Evolutionary conservation across 2,329 filamentous ascomycete genomes (phyloP).

Genomic region (Neophaeococcomyces mojaviensis): DNA sequence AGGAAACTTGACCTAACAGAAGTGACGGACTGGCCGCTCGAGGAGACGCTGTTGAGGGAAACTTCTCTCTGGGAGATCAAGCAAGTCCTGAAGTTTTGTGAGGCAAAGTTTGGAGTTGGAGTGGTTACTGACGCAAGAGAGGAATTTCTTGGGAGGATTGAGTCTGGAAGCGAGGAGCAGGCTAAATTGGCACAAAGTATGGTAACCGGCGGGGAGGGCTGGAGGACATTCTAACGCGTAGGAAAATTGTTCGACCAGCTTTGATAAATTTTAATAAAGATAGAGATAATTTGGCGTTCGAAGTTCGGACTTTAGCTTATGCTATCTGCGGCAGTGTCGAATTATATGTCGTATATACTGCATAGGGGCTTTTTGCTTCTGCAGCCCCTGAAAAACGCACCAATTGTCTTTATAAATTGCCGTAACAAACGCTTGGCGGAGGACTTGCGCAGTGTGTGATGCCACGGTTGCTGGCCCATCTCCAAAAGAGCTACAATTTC

Average conservation of each 20-base stretch:
- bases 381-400: too few species aligned
- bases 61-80: conserved; percentile 28
- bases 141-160: conserved; percentile 3
- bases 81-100: conserved; percentile 37
- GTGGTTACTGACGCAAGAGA: conserved; percentile 37
- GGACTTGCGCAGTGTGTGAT: neutral
- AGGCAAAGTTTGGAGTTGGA: conserved; percentile 37
- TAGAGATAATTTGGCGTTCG: too few species aligned
- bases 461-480: conserved; percentile 5
- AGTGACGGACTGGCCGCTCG: conserved; percentile 25
- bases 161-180: conserved; percentile 28
- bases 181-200: conserved; percentile 36
- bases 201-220: conserved; percentile 38
- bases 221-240: conserved; percentile 41
- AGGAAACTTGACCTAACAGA: conserved; percentile 23
- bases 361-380: too few species aligned
- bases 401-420: too few species aligned
- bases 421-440: too few species aligned
- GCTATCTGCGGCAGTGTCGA: too few species aligned
- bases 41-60: conserved; percentile 5
- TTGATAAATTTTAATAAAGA: too few species aligned
- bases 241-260: too few species aligned
- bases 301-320: too few species aligned
- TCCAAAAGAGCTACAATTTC: conserved; percentile 2
- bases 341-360: too few species aligned